Conservation (phyloP, 148 eudicot species). For the Amaranthus cruentus region DNA sequence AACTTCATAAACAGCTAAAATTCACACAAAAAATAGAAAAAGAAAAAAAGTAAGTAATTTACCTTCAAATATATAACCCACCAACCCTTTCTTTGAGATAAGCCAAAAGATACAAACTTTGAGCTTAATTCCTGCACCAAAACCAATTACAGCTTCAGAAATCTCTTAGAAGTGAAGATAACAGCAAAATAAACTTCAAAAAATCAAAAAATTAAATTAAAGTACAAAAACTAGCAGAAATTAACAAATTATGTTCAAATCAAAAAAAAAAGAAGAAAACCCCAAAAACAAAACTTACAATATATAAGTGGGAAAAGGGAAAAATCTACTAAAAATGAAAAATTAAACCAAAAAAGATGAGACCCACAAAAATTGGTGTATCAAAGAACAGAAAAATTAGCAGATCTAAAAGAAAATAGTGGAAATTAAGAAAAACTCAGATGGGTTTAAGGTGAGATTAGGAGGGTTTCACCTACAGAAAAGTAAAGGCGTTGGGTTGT, state of each 20-base stretch:
- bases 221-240: neutral
- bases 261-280: neutral
- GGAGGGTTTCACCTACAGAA: neutral
- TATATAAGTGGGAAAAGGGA: neutral
- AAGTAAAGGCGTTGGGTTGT: neutral
- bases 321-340: slow-evolving; percentile 11
- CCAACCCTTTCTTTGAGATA: neutral
- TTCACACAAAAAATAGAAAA: neutral
- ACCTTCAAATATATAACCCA: slow-evolving; percentile 1
- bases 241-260: neutral
- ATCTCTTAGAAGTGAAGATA: too few species aligned
- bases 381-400: slow-evolving; percentile 4
- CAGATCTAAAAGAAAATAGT: slow-evolving; percentile 20
- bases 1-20: neutral
- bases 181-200: neutral
- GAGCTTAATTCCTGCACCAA: too few species aligned
- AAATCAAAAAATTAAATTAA: neutral
- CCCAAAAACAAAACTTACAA: neutral
- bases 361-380: slow-evolving; percentile 10
- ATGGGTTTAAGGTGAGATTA: neutral
- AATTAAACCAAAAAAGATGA: neutral
- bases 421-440: neutral
- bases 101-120: slow-evolving; percentile 11
- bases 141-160: too few species aligned
- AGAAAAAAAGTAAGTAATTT: neutral